Percentiles rank a stretch among this genome's conserved stretches.
Evolutionary conservation across 805 yeast species (phyloP).

Genomic region (Starmerella floricola): DNA sequence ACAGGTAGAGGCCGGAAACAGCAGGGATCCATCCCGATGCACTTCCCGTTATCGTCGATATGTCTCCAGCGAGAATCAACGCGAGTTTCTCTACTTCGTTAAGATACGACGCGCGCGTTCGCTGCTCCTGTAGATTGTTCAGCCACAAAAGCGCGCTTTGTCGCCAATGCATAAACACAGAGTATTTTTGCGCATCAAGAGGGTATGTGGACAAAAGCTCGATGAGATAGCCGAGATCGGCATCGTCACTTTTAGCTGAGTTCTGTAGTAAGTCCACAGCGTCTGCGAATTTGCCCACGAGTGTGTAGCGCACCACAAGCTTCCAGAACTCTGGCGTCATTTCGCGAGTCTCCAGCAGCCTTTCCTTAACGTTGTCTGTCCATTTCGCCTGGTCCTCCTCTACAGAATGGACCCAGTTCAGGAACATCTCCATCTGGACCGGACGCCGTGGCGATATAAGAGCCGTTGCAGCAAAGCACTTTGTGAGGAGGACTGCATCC

Average conservation of each 20-base stretch:
- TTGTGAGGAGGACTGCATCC: constrained; percentile 13
- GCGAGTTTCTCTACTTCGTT: constrained; percentile 5
- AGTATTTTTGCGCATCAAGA: not conserved
- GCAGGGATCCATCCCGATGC: constrained; percentile 16
- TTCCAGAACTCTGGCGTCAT: constrained; percentile 6
- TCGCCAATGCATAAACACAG: constrained; percentile 18
- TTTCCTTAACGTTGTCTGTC: constrained; percentile 3
- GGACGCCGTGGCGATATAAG: constrained; percentile 4
- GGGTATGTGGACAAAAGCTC: constrained; percentile 14
- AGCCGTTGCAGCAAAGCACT: constrained; percentile 11
- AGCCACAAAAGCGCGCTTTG: constrained; percentile 12
- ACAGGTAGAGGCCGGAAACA: constrained; percentile 15
- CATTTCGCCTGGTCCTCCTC: constrained; percentile 8
- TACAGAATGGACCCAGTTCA: constrained; percentile 10
- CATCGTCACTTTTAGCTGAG: not conserved
- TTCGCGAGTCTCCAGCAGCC: not conserved
- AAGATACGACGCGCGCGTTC: not conserved
- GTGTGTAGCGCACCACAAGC: constrained; percentile 3
- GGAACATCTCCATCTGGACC: constrained; percentile 1
- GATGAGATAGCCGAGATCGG: not conserved
- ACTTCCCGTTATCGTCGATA: not conserved
- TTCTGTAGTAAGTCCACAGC: constrained; percentile 7
- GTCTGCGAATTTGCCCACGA: constrained; percentile 8
- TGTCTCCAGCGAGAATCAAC: constrained; percentile 12
- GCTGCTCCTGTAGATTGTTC: constrained; percentile 3